A percentile compares a stretch with the other conserved stretches of the same genome.
These are phyloP conservation scores for Solanum bulbocastanum DNA, from an alignment of 257 asterid genomes.

Conservation along the genomic window DNA sequence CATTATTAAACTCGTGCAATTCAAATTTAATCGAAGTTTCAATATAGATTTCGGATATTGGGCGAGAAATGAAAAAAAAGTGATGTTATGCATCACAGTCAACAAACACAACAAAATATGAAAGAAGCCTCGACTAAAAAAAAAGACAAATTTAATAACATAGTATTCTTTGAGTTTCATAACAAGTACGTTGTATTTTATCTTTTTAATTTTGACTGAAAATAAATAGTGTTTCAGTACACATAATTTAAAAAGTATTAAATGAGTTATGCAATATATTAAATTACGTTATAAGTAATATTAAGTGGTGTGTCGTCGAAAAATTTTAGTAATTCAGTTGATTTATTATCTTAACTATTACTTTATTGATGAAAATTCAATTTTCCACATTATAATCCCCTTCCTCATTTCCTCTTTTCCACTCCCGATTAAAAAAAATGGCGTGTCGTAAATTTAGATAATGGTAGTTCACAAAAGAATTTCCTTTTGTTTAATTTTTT, in stretches of 20 bases:
- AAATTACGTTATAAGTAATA: background rate
- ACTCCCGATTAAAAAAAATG: no score
- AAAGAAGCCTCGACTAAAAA: background rate
- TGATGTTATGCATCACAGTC: background rate
- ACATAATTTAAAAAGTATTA: no score
- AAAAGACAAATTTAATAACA: background rate
- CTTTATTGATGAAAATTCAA: background rate
- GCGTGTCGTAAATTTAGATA: no score
- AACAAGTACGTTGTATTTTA: background rate
- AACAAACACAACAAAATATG: background rate
- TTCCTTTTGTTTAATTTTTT: background rate
- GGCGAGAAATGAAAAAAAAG: no score
- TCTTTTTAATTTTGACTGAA: background rate
- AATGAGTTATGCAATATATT: no score
- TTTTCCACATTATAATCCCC: no score
- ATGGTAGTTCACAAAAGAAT: no score
- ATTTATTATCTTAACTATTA: background rate
- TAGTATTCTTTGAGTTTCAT: background rate
- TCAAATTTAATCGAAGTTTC: rapidly evolving
- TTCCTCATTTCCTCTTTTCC: no score
- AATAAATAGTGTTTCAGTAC: background rate
- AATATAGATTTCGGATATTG: no score
- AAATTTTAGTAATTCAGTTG: rapidly evolving
- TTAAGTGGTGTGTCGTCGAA: background rate
- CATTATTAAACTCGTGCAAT: no score